Conservation (phyloP, 208 protist species). For the Wallacemonas sp. region DNA sequence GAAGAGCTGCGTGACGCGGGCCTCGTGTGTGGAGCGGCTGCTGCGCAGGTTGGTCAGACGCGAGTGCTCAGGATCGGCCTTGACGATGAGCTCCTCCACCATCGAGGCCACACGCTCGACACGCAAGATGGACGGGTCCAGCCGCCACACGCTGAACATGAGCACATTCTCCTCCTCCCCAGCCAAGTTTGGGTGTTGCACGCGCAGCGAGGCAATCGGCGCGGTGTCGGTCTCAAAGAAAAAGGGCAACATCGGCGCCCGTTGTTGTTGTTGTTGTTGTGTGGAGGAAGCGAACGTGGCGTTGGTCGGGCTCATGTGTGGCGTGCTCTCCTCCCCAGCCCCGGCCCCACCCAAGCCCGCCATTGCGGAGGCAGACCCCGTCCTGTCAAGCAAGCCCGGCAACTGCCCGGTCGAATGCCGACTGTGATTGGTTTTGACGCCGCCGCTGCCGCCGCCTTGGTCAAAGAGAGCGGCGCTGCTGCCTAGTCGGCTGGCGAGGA, state of each 20-base stretch:
- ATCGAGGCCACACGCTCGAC: constrained; percentile 82
- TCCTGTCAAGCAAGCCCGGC: too few relatives aligned
- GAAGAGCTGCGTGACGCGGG: constrained; percentile 84
- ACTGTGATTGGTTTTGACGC: background rate
- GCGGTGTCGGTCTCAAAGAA: constrained; percentile 41
- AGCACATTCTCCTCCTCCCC: constrained; percentile 85
- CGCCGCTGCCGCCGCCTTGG: constrained; percentile 4
- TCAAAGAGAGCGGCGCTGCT: constrained; percentile 1
- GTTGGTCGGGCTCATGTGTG: background rate
- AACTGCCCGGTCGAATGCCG: too few relatives aligned
- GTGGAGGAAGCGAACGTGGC: background rate
- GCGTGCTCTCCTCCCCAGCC: too few relatives aligned
- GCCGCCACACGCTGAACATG: constrained; percentile 81
- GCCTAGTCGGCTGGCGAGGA: background rate
- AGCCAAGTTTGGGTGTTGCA: constrained; percentile 78
- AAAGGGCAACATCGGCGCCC: constrained; percentile 23
- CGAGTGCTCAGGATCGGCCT: constrained; percentile 90
- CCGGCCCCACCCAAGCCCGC: too few relatives aligned
- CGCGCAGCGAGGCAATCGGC: constrained; percentile 51
- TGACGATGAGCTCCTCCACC: constrained; percentile 92
- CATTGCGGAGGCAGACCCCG: too few relatives aligned
- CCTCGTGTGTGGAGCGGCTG: constrained; percentile 80
- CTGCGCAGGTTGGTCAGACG: constrained; percentile 84
- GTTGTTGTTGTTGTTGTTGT: constrained; percentile 9
- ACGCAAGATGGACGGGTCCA: constrained; percentile 86